Conservation (phyloP, 768 basidiomycete genomes). For the Steccherinum ochraceum region DNA sequence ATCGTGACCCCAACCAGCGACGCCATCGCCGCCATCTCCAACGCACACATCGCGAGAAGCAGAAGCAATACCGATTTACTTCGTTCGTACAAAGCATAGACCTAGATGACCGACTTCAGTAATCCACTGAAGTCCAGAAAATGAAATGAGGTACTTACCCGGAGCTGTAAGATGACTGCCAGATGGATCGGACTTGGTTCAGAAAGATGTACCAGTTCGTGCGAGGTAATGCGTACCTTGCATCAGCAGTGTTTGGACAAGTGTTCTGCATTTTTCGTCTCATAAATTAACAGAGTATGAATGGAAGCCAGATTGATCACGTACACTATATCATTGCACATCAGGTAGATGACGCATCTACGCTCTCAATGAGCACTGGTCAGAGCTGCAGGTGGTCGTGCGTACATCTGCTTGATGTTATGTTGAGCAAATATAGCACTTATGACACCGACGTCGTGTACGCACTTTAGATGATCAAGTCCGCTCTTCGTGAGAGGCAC, state of each 20-base stretch:
- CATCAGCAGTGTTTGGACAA: slow-evolving; percentile 1
- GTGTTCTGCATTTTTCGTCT: slow-evolving; percentile 2
- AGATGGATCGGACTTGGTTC: neutral
- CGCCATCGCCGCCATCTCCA: slow-evolving; percentile 8
- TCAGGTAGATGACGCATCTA: slow-evolving; percentile 5
- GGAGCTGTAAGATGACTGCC: slow-evolving; percentile 11
- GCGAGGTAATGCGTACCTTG: neutral
- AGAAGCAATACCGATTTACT: slow-evolving; percentile 7
- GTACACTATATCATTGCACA: slow-evolving; percentile 7
- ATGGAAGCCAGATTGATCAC: neutral
- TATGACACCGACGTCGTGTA: neutral
- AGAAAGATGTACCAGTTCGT: neutral
- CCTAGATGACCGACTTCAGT: neutral
- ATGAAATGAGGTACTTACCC: slow-evolving; percentile 3
- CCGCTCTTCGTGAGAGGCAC: slow-evolving; percentile 3
- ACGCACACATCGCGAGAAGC: slow-evolving; percentile 1
- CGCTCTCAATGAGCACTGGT: neutral
- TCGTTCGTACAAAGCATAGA: slow-evolving; percentile 11
- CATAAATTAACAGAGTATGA: neutral
- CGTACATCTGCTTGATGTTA: neutral
- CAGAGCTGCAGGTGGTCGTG: neutral
- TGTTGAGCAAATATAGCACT: neutral
- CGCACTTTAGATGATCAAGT: neutral
- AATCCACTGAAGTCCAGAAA: neutral
- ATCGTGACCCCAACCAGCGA: slow-evolving; percentile 10